Evolutionary conservation across 2,329 filamentous ascomycete genomes (phyloP).

Genomic region (Verruconis gallopava): DNA sequence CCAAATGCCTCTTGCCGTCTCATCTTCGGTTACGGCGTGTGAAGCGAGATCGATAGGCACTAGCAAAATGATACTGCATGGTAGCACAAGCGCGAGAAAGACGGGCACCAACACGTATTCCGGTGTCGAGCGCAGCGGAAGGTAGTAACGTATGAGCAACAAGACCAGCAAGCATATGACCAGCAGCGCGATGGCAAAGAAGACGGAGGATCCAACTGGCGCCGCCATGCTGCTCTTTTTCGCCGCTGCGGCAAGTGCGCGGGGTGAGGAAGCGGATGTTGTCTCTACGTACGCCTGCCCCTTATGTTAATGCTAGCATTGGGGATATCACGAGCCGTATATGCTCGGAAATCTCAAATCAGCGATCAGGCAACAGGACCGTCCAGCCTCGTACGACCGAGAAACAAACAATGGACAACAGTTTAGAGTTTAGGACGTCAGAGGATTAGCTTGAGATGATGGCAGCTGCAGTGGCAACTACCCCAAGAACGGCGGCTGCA

Average conservation of each 20-base stretch:
- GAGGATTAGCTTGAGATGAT: too few species aligned
- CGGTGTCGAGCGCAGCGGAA: conserved; percentile 81
- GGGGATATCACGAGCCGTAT: too few species aligned
- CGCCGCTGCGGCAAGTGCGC: too few species aligned
- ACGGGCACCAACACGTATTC: conserved; percentile 83
- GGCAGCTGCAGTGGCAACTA: too few species aligned
- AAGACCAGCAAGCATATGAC: conserved; percentile 65
- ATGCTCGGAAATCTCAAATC: too few species aligned
- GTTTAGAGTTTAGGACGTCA: too few species aligned
- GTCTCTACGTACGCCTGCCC: not conserved
- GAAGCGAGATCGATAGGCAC: conserved; percentile 94
- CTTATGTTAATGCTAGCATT: not conserved
- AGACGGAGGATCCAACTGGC: conserved; percentile 66
- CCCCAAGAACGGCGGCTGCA: too few species aligned
- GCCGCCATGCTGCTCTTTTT: conserved; percentile 34
- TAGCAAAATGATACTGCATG: conserved; percentile 78
- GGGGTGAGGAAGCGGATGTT: not conserved
- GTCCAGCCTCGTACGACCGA: too few species aligned
- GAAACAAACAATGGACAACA: too few species aligned
- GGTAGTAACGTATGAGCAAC: conserved; percentile 74
- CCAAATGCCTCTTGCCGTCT: conserved; percentile 69
- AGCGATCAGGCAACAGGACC: too few species aligned
- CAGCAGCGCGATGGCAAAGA: conserved; percentile 60
- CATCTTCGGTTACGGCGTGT: conserved; percentile 59
- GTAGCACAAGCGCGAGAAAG: conserved; percentile 89